These are phyloP conservation scores for Tricholoma saponaceum DNA, from an alignment of 768 basidiomycete genomes.

Conservation along the genomic window DNA sequence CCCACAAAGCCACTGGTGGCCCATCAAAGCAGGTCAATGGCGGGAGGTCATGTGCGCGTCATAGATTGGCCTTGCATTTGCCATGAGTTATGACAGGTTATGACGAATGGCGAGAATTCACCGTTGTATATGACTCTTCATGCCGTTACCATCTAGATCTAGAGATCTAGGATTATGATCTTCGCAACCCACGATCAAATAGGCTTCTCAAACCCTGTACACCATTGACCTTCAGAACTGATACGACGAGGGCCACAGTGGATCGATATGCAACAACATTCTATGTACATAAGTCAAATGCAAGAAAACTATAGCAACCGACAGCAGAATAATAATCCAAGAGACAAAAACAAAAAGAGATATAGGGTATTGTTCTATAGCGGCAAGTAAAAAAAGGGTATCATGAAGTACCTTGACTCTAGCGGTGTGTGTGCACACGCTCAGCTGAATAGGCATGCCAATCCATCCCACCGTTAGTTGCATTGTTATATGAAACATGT, in stretches of 20 bases:
- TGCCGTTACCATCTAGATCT: slow-evolving; percentile 21
- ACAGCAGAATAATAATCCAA: neutral
- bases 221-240: neutral
- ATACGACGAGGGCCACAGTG: neutral
- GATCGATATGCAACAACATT: neutral
- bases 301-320: neutral
- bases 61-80: neutral
- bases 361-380: slow-evolving; percentile 16
- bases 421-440: slow-evolving; percentile 58
- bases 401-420: slow-evolving; percentile 18
- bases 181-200: slow-evolving; percentile 26
- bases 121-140: slow-evolving; percentile 10
- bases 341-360: neutral
- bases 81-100: neutral
- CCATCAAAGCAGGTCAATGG: neutral
- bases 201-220: slow-evolving; percentile 19
- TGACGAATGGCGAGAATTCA: neutral
- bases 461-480: slow-evolving; percentile 44
- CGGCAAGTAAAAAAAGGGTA: neutral
- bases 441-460: slow-evolving; percentile 70
- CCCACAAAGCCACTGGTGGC: neutral
- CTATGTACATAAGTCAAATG: neutral
- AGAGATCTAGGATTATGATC: slow-evolving; percentile 16
- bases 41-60: neutral
- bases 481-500: slow-evolving; percentile 41